A percentile compares a stretch with the other conserved stretches of the same genome.
Conservation (phyloP, 805 yeast genomes). For the Metschnikowia henanensis region DNA sequence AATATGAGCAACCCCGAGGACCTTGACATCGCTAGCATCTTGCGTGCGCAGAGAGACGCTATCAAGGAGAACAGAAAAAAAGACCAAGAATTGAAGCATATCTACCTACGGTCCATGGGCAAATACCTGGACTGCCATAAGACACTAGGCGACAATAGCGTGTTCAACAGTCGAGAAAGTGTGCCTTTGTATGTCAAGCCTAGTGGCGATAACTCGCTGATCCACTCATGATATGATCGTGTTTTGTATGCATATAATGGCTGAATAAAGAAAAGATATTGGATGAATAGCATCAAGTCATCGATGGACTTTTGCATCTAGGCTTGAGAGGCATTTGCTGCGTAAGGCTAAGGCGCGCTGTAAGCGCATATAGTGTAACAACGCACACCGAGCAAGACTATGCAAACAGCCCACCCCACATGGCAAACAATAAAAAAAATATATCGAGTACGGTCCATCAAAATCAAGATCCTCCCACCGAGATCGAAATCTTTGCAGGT, state of each 20-base stretch:
- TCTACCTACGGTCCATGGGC: conserved; percentile 28
- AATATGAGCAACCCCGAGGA: conserved; percentile 36
- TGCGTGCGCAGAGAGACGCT: conserved; percentile 39
- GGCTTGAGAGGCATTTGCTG: background rate
- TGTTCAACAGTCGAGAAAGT: conserved; percentile 23
- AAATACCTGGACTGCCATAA: conserved; percentile 20
- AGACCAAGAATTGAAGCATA: conserved; percentile 41
- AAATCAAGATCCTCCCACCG: too few species aligned
- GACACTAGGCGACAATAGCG: conserved; percentile 24
- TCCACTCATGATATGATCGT: background rate
- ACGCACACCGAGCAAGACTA: background rate
- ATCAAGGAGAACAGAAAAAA: conserved; percentile 40
- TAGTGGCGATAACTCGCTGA: conserved; percentile 4
- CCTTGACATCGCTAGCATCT: conserved; percentile 37
- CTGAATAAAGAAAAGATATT: too few species aligned
- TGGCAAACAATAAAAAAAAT: too few species aligned
- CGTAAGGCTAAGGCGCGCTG: background rate
- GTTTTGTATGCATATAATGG: background rate
- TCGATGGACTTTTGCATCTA: too few species aligned
- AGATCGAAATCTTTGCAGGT: too few species aligned
- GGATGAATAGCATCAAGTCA: too few species aligned
- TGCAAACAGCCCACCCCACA: background rate
- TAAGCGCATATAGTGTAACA: background rate
- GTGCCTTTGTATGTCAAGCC: conserved; percentile 9
- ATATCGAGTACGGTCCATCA: too few species aligned